Evolutionary conservation across 495 filamentous ascomycete species (phyloP).

Genomic region (Penicillium verhagenii): DNA sequence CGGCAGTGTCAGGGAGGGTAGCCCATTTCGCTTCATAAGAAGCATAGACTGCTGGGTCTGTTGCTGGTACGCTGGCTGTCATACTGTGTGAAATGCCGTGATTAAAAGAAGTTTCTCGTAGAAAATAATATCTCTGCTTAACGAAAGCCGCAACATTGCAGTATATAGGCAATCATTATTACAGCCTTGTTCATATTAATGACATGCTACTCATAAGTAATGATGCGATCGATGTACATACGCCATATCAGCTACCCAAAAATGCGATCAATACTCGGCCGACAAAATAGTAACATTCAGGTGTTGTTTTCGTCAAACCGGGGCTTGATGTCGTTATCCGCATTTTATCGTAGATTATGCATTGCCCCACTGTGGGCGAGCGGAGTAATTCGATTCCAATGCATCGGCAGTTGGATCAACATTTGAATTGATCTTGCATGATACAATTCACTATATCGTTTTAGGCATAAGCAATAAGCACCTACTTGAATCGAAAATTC

Average conservation of each 20-base stretch:
- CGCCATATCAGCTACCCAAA: background rate
- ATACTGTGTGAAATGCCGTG: background rate
- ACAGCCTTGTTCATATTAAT: background rate
- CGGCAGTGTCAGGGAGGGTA: conserved; percentile 39
- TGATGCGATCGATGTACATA: conserved; percentile 14
- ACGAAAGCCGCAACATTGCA: background rate
- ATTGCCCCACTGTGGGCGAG: background rate
- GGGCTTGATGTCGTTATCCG: conserved; percentile 19
- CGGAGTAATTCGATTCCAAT: too few relatives aligned
- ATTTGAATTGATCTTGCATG: too few relatives aligned
- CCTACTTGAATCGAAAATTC: background rate
- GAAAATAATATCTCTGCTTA: too few relatives aligned
- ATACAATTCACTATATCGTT: too few relatives aligned
- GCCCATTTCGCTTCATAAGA: conserved; percentile 47
- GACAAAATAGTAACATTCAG: conserved; percentile 1
- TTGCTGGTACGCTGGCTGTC: conserved; percentile 22
- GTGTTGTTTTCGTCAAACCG: conserved; percentile 13
- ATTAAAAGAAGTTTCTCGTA: background rate
- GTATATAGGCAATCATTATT: background rate
- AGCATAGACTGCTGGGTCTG: conserved; percentile 53
- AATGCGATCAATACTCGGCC: conserved; percentile 2
- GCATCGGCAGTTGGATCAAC: background rate
- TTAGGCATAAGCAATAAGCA: too few relatives aligned
- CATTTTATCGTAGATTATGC: conserved; percentile 1
- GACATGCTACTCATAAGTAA: conserved; percentile 7